Base-by-base conservation (phyloP, 345 rosid genomes). In the Murraya paniculata region DNA sequence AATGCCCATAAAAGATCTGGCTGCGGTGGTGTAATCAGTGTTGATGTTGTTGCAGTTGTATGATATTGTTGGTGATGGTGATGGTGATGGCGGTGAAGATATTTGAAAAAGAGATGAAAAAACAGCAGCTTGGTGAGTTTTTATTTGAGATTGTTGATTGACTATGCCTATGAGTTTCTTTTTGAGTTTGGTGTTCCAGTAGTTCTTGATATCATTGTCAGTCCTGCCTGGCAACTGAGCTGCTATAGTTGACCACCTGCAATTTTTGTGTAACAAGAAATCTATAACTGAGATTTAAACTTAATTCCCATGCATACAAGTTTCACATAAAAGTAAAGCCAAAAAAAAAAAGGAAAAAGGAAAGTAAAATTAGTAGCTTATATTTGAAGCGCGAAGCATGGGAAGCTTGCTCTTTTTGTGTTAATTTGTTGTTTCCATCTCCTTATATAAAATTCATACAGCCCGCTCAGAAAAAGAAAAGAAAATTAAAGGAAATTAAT, bases 101-200 rank as follows among this genome's bases (percentile, higher is more conserved):
- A 86, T 55, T 65, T 80, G 85, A 74, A 81, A 80, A 67, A 81
- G 78, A 58, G 73, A 72, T 64, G 88, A 45, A 78, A 82, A 24
- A 62, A 73, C 64, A 27, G 35, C 36, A 58, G 82, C 67, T 53
- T 73, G 68, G 78, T 70, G 66, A 38, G 68, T 78, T 58, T 64
- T 81, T 38, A 80, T 64, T 36, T 75, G 75, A 58, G 81, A 77
- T 48, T 68, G 82, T 48, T 68, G 84, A 50, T 70, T 74, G 53
- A 70, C 79, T 77, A 80, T 71, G 25, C 79, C 77, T 82, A 89
- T 80, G 64, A 95, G 90, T 75, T 92, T 91, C 92, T 91, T 94
- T 90, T 94, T 94, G 30, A 94, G 90, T 87, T 90, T 94, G 48
- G 98, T 92, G 89, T 92, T 94, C 98, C 98, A 94, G 78, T 94